Conservation (phyloP, 2,329 filamentous ascomycete species). For the Paracamarosporium sp. region DNA sequence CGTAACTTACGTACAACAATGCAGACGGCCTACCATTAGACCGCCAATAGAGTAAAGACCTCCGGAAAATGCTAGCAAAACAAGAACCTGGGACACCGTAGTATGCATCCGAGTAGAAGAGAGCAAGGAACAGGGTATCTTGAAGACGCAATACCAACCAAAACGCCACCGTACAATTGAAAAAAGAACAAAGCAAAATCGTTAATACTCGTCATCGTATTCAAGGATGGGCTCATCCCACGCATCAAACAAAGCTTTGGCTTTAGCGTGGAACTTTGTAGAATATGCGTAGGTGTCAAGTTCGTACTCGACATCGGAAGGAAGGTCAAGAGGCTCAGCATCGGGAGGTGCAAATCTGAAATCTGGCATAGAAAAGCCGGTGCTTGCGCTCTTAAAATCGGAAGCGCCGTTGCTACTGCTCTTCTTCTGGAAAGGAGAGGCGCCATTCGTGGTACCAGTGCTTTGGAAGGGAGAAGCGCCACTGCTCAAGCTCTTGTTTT, state of each 20-base stretch:
- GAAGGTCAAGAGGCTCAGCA: constrained; percentile 2
- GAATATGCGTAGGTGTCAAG: background rate
- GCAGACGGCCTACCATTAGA: background rate
- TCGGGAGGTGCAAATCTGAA: background rate
- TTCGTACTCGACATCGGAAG: background rate
- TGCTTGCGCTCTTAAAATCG: constrained; percentile 5
- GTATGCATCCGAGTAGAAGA: background rate
- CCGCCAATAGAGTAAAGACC: background rate
- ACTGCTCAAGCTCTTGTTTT: background rate
- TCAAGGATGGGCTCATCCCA: background rate
- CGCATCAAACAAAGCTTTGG: background rate
- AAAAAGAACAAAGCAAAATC: background rate
- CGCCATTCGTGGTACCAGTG: background rate
- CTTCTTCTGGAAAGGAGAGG: background rate
- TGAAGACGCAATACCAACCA: background rate
- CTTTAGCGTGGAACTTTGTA: background rate
- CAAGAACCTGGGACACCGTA: background rate
- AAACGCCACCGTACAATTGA: background rate
- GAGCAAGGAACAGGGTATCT: constrained; percentile 1
- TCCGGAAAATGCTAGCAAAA: background rate
- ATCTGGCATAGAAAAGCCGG: constrained; percentile 1
- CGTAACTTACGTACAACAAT: too few species aligned
- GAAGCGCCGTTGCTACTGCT: background rate
- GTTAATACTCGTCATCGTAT: background rate
- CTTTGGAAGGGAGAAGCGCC: background rate